Evolutionary conservation across 208 protist genomes (phyloP), one percentile per base, ranked within the genome.

Genomic region (Acanthamoeba culbertsoni): DNA sequence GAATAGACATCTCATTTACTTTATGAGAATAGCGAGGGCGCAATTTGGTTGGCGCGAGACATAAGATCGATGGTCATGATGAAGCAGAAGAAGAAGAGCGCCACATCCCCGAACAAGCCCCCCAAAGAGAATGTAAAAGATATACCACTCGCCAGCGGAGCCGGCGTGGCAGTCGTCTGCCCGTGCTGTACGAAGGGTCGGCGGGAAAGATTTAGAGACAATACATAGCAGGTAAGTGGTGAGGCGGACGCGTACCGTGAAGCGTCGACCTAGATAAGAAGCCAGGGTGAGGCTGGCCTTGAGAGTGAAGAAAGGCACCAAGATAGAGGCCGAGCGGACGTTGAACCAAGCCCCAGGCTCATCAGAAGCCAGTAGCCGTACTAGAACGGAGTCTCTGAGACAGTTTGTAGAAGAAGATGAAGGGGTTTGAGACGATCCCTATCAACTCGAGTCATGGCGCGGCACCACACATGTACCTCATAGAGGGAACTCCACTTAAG

Each of bases 71-170:
- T 18, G 6, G 71, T 42, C 3, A 53, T 26, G 2, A 82, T 43
- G 42, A 82, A 82, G 71, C 40, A 33, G 42, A 82, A 82, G 26
- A 82, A 43, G 42, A 82, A 82, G 71, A 82, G 71, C 4, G 71
- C 45, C 26, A 45, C 16, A 26, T 82, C 71, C 1, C 20, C 43
- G 35, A 82, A 82, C 18, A 82, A 33, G 18, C 71, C 42, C 2
- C 71, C 43, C 42, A 82, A 45, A 0, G 37, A 43, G n/a, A n/a
- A n/a, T n/a, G n/a, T n/a, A n/a, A n/a, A 53, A 53, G 71, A 33
- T 16, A 45, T 2, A 82, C 12, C 23, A 71, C 18, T 35, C n/a
- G 26, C 62, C 12, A 65, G 28, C 57, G 28, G 1, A 23, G 26
- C 57, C n/a, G n/a, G n/a, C n/a, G n/a, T n/a, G n/a, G n/a, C n/a